Evolutionary conservation across 495 filamentous ascomycete genomes (phyloP), one percentile per base, ranked within the genome.

Genomic region (Cladorrhinum samala): DNA sequence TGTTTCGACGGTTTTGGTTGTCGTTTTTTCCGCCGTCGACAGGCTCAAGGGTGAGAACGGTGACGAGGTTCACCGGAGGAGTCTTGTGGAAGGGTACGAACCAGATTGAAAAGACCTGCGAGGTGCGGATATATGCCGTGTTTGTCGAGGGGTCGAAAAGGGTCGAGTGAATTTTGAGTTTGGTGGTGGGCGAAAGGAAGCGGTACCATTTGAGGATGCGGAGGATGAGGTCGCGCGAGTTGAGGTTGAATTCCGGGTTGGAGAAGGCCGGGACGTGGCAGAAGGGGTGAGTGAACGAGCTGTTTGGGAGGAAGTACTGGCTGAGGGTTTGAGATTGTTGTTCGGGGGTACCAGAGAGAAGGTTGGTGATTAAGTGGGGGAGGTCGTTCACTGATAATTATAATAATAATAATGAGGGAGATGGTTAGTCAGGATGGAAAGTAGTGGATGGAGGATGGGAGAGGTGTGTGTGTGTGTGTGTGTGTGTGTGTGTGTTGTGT

Each of bases 121-220:
- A 75, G 54, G 89, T 75, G 16, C 75, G 73, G 48, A 89, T 76
- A 67, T 91, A 94, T 54, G 93, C 75, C 56, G 77, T 75, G 18
- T 81, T 76, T 24, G 77, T 75, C 7, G 71, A 36, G 58, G 84
- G 70, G 57, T 94, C 88, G 62, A 82, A 88, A 42, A 86, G 88
- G 87, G 49, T 8, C 8, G 3, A 51, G 30, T 87, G 74, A 9
- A 95, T 71, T 1, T 78, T 63, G n/a, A 91, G 58, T 19, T 82
- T 71, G 43, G 91, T 88, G n/a, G 73, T 70, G 1, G 90, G 90
- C 33, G 80, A 86, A 63, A 94, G 73, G 57, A 92, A 83, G 63
- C 89, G 89, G 68, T 94, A 52, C 87, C 89, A 95, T 54, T 84
- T 86, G 58, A 85, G 92, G 36, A 95, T 85, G 52, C 77, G 77